Base-by-base conservation (phyloP, 345 rosid species). In the Linum usitatissimum region DNA sequence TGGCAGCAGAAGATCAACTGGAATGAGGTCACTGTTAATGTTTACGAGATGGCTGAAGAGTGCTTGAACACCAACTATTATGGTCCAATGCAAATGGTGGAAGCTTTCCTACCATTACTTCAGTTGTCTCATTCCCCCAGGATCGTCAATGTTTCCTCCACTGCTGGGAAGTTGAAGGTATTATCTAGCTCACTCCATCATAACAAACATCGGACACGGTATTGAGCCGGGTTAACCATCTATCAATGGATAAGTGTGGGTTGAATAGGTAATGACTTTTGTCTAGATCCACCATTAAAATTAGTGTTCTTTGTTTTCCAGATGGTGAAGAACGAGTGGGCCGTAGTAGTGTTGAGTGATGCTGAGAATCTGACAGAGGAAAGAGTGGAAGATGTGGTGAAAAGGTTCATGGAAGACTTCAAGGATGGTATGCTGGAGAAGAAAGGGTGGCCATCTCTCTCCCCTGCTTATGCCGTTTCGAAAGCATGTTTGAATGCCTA, bases 61-160 rank as follows among this genome's bases (percentile, higher is more conserved):
- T 64, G 73, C 48, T 12, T 64, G 38, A 60, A 39, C 28, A 65
- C 18, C 39, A 70, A 70, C 61, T 70, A 70, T 18, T 54, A 70
- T 55, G 73, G 68, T 40, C 61, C 65, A n/a, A 70, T 60, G 18
- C 55, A 36, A 42, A 65, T 64, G 73, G 64, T 4, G 13, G 51
- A 70, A 18, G 61, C 73, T 8, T 38, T 70, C 0, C 7, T 65
- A 40, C 69, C 73, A 30, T 58, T 70, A 40, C 69, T 70, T 36
- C 69, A 70, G 31, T 49, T 64, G 18, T 70, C 73, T 54, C 65
- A 70, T 64, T 64, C 69, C 10, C 68, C 73, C 19, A 70, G 30
- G 51, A 64, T 71, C n/a, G 79, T 77, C 9, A 77, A 77, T 57
- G 74, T 77, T 48, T 65, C 79, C 18, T 80, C 84, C 19, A 3